Conservation (phyloP, 2,329 filamentous ascomycete species). For the Escovopsis weberi region DNA sequence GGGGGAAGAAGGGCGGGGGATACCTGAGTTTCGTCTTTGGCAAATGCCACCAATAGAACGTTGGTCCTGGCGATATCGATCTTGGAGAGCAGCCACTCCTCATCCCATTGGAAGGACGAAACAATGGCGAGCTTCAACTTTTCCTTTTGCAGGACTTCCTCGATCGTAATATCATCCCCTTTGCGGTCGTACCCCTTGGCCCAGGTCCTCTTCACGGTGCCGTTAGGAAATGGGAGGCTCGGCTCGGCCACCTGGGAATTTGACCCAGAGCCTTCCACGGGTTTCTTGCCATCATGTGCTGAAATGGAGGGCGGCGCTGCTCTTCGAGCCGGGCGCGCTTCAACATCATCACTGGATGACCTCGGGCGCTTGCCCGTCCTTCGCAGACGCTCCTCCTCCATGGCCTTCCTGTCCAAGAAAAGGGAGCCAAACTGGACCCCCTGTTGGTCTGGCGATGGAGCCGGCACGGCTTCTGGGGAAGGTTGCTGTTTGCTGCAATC, state of each 20-base stretch:
- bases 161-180: constrained; percentile 67
- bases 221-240: constrained; percentile 34
- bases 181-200: constrained; percentile 45
- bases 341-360: constrained; percentile 12
- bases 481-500: background rate
- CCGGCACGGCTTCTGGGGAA: background rate
- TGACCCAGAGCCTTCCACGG: background rate
- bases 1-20: no score
- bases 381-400: constrained; percentile 73
- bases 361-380: constrained; percentile 44
- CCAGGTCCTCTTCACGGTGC: constrained; percentile 72
- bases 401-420: constrained; percentile 59
- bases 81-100: constrained; percentile 64
- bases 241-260: background rate
- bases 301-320: background rate
- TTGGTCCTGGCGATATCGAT: constrained; percentile 46
- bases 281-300: background rate
- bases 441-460: background rate
- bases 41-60: constrained; percentile 45
- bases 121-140: constrained; percentile 64
- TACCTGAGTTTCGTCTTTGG: constrained; percentile 37
- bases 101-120: constrained; percentile 79
- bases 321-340: constrained; percentile 16
- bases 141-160: constrained; percentile 66
- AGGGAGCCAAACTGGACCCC: constrained; percentile 23